phyloP scores from a whole-genome alignment of 345 rosid genomes.

The Lepidium africanum region DNA sequence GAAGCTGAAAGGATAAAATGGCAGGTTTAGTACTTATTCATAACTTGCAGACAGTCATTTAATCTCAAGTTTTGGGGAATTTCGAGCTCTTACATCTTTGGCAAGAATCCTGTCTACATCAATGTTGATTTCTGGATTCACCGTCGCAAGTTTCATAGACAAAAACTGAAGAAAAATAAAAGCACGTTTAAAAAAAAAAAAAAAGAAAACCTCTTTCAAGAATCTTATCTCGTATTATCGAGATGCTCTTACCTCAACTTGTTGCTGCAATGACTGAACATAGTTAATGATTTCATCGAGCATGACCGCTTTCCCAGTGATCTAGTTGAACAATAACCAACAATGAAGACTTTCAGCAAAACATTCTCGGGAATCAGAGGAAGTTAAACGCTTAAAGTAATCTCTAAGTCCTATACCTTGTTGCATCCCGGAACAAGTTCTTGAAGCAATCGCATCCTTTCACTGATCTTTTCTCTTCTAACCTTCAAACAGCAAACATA shows the following conservation, averaged over 20 bases:
- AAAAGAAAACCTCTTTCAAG: no score
- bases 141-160: conserved; percentile 97
- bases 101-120: conserved; percentile 70
- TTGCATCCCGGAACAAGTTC: conserved; percentile 98
- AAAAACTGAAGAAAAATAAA: conserved; percentile 50
- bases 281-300: conserved; percentile 97
- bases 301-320: conserved; percentile 97
- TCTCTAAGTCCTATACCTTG: conserved; percentile 45
- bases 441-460: conserved; percentile 93
- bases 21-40: conserved; percentile 10
- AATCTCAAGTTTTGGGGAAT: neutral
- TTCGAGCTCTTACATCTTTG: conserved; percentile 61
- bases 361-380: neutral
- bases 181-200: no score
- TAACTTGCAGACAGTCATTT: neutral
- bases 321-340: conserved; percentile 39
- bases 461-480: conserved; percentile 95
- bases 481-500: conserved; percentile 42
- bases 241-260: conserved; percentile 70
- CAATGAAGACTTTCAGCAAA: neutral
- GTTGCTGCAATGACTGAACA: conserved; percentile 93
- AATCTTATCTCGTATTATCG: neutral
- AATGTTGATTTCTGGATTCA: conserved; percentile 66
- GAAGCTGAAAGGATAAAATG: conserved; percentile 37
- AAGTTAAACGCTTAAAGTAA: neutral